Percentiles rank a stretch among this genome's conserved stretches.
These are phyloP conservation scores for Macadamia integrifolia DNA, from an alignment of 164 flowering plant species.

Conservation along the genomic window DNA sequence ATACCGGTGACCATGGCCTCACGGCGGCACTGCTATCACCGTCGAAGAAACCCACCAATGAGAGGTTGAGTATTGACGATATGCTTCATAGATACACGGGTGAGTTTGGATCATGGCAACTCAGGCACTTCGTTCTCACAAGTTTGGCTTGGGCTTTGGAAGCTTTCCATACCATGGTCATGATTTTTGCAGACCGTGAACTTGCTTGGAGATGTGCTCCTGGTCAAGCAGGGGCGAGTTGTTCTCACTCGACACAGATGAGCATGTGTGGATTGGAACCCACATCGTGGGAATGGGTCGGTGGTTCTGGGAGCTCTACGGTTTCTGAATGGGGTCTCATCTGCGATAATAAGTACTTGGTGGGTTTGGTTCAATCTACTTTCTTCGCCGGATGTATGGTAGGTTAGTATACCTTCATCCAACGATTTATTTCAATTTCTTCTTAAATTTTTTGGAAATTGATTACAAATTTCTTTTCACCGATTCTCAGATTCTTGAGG, in stretches of 20 bases:
- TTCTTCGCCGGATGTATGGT: conserved; percentile 90
- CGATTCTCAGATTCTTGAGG: background rate
- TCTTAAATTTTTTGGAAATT: background rate
- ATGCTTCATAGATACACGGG: conserved; percentile 70
- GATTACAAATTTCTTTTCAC: background rate
- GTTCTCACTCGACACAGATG: conserved; percentile 5
- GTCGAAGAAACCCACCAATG: background rate
- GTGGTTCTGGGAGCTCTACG: conserved; percentile 57
- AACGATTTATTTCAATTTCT: background rate
- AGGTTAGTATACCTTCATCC: conserved; percentile 42
- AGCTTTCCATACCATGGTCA: conserved; percentile 92
- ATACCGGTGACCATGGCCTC: conserved; percentile 12
- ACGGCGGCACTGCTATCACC: conserved; percentile 14
- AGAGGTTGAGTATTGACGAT: conserved; percentile 61
- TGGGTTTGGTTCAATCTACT: conserved; percentile 77
- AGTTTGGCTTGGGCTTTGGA: conserved; percentile 85
- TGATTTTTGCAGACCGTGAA: conserved; percentile 92
- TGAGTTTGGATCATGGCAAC: conserved; percentile 82
- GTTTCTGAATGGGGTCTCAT: conserved; percentile 71
- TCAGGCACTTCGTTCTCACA: conserved; percentile 71
- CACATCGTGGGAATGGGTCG: conserved; percentile 85
- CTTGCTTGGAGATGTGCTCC: conserved; percentile 56
- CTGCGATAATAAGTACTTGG: conserved; percentile 72
- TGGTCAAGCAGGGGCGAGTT: conserved; percentile 11
- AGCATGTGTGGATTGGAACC: conserved; percentile 47